Conservation (phyloP, 148 eudicot species). For the Limonium bicolor region DNA sequence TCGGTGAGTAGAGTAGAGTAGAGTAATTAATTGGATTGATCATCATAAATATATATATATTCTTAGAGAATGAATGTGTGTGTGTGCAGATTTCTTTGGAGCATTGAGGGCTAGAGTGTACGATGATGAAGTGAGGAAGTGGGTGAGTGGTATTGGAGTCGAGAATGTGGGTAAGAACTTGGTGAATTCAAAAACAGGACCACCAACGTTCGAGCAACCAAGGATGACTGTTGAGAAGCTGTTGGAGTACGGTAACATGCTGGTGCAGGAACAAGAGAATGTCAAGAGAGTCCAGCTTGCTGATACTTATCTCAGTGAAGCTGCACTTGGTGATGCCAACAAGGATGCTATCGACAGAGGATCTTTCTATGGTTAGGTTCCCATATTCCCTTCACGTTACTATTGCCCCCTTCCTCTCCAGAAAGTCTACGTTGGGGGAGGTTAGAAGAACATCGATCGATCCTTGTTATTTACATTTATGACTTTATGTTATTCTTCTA, state of each 20-base stretch:
- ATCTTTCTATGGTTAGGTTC: slow-evolving; percentile 45
- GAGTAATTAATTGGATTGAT: background rate
- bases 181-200: slow-evolving; percentile 76
- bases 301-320: slow-evolving; percentile 55
- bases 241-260: slow-evolving; percentile 70
- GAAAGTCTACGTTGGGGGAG: background rate
- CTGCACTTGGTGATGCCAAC: slow-evolving; percentile 95
- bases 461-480: too few species aligned
- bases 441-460: too few species aligned
- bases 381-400: slow-evolving; percentile 3
- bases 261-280: slow-evolving; percentile 76
- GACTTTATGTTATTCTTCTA: too few species aligned
- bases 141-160: slow-evolving; percentile 41
- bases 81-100: slow-evolving; percentile 68
- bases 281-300: slow-evolving; percentile 94
- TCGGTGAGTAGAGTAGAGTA: slow-evolving; percentile 27
- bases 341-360: slow-evolving; percentile 46
- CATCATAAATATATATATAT: too few species aligned
- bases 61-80: background rate
- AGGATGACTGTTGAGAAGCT: slow-evolving; percentile 64
- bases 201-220: slow-evolving; percentile 64
- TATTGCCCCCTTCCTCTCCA: too few species aligned
- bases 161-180: slow-evolving; percentile 58
- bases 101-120: slow-evolving; percentile 92
- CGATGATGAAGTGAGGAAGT: slow-evolving; percentile 78